Evolutionary conservation across 441 rosid genomes (phyloP), one percentile per base, ranked within the genome.

Genomic region (Metrosideros polymorpha): DNA sequence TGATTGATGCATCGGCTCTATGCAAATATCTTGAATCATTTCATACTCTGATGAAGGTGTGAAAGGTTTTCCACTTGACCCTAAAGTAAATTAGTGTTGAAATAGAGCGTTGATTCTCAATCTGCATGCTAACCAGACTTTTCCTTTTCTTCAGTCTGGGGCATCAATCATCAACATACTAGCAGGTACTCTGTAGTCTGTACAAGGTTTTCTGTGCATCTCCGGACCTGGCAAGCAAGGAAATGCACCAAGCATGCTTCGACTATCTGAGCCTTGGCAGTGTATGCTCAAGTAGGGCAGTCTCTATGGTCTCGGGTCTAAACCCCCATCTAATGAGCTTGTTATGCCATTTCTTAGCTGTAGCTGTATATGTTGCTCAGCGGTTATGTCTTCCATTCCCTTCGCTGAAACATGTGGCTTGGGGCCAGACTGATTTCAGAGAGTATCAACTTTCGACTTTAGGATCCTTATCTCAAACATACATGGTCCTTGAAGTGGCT

Each of bases 131-230:
- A 39, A 83, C 54, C 24, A 18, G 53, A 29, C 54, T 32, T 30
- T 4, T 39, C 45, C 5, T 47, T 71, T 86, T 39, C 22, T 18
- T 55, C 88, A 91, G 91, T 90, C 92, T 25, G 86, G 89, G 85
- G 90, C 90, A 51, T 86, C 90, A n/a, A 88, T 89, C 27, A 83
- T 90, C 59, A 90, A 90, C 77, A 86, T 89, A 6, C 82, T 89
- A 8, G 91, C 90, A 3, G 89, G 83, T 56, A 90, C 90, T 27
- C 86, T 89, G n/a, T n/a, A n/a, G n/a, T n/a, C n/a, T n/a, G 35
- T 88, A 89, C 87, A 87, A 71, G 85, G 89, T 87, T 43, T 91
- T 87, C 66, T 87, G 91, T 35, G 85, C 90, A n/a, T 87, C 92
- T 2, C 51, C 89, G 6, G 90, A 88, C 84, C 87, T 51, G 27